phyloP scores from a whole-genome alignment of 169 alveolate species.

The Besnoitia besnoiti region DNA sequence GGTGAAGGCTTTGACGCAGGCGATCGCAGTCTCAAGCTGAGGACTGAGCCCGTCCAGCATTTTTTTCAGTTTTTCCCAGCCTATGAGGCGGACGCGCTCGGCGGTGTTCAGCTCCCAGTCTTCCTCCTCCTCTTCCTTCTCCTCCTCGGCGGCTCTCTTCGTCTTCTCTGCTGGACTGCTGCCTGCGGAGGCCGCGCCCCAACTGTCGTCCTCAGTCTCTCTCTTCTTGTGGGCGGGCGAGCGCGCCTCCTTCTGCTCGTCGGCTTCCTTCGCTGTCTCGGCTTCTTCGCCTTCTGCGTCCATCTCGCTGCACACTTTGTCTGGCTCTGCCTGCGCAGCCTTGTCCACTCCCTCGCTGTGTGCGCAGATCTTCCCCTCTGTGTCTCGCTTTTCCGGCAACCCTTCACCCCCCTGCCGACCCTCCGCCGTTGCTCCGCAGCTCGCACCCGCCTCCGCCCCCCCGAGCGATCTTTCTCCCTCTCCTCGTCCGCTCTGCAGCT shows the following conservation, averaged over 20 bases:
- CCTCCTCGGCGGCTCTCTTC: neutral
- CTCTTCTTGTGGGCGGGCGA: no score
- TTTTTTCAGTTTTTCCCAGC: neutral
- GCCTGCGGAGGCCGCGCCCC: no score
- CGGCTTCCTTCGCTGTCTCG: neutral
- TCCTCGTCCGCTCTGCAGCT: neutral
- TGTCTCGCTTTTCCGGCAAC: neutral
- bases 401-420: neutral
- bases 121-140: neutral
- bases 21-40: constrained; percentile 31
- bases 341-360: no score
- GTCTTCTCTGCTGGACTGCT: neutral
- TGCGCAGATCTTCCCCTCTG: no score
- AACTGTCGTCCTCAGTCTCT: no score
- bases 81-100: neutral
- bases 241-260: no score
- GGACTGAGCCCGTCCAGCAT: constrained; percentile 34
- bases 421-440: neutral
- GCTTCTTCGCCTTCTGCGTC: no score
- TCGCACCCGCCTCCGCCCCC: neutral
- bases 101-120: neutral
- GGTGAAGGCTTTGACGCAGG: constrained; percentile 55
- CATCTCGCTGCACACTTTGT: no score
- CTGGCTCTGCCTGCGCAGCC: no score
- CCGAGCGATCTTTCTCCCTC: neutral